Percentiles rank a stretch among this genome's conserved stretches.
These are phyloP conservation scores for Acanthochlamys bracteata DNA, from an alignment of 106 monocot genomes.

Conservation along the genomic window DNA sequence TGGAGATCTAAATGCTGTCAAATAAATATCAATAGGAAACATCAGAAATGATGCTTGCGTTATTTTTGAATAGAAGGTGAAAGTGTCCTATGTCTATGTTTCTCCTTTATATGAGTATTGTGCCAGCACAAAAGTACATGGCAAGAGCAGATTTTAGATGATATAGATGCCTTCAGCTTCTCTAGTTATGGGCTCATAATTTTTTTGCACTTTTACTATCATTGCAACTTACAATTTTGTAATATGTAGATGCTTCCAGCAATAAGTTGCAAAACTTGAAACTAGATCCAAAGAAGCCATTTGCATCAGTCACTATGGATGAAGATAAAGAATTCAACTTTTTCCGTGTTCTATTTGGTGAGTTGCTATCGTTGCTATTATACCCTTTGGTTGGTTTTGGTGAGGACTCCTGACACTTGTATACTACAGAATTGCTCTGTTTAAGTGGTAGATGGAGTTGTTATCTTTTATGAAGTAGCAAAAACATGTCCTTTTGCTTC, in stretches of 20 bases:
- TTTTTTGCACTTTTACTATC: neutral
- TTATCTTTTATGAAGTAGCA: neutral
- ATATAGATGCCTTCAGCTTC: neutral
- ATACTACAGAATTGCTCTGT: no score
- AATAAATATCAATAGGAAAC: no score
- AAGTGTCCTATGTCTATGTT: no score
- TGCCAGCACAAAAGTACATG: no score
- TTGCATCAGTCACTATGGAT: constrained; percentile 47
- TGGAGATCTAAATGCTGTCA: no score
- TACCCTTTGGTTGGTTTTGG: neutral
- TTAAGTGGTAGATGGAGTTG: neutral
- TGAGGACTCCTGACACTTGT: neutral
- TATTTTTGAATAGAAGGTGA: no score
- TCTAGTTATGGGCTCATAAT: neutral
- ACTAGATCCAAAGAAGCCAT: constrained; percentile 18
- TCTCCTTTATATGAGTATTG: no score
- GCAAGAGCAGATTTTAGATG: neutral
- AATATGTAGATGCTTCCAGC: constrained; percentile 36
- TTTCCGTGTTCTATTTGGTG: constrained; percentile 57
- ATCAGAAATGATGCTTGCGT: no score
- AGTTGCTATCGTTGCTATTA: neutral
- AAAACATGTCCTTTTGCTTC: neutral
- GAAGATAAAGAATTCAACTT: constrained; percentile 68
- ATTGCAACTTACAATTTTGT: neutral
- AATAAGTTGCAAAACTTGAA: constrained; percentile 13